Evolutionary conservation across 78 protist genomes (phyloP).

Genomic region (Dictyostelium purpureum): DNA sequence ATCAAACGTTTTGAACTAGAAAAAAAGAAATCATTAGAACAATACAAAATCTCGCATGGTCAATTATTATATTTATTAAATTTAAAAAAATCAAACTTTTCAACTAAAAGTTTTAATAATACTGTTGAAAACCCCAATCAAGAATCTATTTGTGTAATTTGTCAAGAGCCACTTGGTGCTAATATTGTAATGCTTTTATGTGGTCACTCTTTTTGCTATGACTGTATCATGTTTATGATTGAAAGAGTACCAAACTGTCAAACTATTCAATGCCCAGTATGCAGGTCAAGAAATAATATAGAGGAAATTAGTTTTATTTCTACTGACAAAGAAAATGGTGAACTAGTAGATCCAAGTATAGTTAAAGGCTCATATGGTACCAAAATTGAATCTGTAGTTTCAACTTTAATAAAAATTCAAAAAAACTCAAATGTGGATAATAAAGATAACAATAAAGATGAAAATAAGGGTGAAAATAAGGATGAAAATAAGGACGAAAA

Average conservation of each 20-base stretch:
- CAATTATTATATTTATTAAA: slow-evolving; percentile 26
- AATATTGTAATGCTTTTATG: slow-evolving; percentile 47
- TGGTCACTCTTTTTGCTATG: slow-evolving; percentile 73
- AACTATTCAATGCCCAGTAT: slow-evolving; percentile 71
- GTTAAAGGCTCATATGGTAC: slow-evolving; percentile 79
- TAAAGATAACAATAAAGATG: background rate
- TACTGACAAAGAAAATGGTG: background rate
- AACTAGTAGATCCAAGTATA: background rate
- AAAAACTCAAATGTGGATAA: background rate
- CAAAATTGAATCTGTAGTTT: slow-evolving; percentile 60
- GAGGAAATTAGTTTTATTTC: slow-evolving; percentile 52
- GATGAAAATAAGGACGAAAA: background rate
- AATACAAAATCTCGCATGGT: slow-evolving; percentile 6
- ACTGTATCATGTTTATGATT: slow-evolving; percentile 44
- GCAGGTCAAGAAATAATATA: slow-evolving; percentile 49
- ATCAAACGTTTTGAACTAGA: slow-evolving; percentile 40
- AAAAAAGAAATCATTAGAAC: slow-evolving; percentile 33
- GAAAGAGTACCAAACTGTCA: slow-evolving; percentile 15
- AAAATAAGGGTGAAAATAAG: background rate
- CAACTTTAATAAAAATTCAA: background rate
- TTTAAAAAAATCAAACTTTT: slow-evolving; percentile 17
- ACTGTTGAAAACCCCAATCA: background rate
- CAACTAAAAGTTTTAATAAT: background rate
- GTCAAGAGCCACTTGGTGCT: slow-evolving; percentile 46
- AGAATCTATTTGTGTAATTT: slow-evolving; percentile 32